Base-by-base conservation (phyloP, 306 rosid genomes). In the Gynostemma pentaphyllum region DNA sequence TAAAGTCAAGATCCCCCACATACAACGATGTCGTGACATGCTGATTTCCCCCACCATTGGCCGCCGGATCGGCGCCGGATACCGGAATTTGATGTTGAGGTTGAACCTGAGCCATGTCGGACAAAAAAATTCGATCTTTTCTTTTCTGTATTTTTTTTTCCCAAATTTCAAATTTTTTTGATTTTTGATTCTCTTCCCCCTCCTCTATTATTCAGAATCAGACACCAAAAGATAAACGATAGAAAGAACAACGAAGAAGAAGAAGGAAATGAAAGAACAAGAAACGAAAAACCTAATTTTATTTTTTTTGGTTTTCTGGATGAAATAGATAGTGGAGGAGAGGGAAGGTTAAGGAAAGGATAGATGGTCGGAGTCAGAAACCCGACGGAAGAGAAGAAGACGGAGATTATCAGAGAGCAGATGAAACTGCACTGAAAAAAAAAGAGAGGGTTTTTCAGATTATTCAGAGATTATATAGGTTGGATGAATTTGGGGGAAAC, bases 1-100 rank as follows among this genome's bases (percentile, higher is more conserved):
- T 92, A 1, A 45, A 69, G 64, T 92, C 99, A 47, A 92, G 99
- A 92, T 92, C 99, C 57, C 99, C 99, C 0, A 92, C 96, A 40
- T 88, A 92, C 28, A 92, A 87, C 57, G 99, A 92, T 65, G 96
- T 92, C 66, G 99, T 82, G 70, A 68, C 94, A 37, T 80, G 85
- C 88, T 81, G 95, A 73, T 84, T 86, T 12, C 75, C 76, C 14
- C 79, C 84, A 15, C 80, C 84, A 46, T 66, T 73, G 32, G 67
- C 69, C 9, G 77, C 83, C 2, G 65, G 74, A 3, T 76, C 86
- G 21, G 85, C 81, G 7, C 87, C 96, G 5, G 81, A 55, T 9
- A 78, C 63, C 60, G 84, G 82, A 81, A 78, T 83, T 81, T 84
- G 98, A 75, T 81, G 80, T 70, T 52, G 96, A 71, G 72, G 82